Conservation (phyloP, 1,139 yeast genomes). For the Blastobotrys serpentis region DNA sequence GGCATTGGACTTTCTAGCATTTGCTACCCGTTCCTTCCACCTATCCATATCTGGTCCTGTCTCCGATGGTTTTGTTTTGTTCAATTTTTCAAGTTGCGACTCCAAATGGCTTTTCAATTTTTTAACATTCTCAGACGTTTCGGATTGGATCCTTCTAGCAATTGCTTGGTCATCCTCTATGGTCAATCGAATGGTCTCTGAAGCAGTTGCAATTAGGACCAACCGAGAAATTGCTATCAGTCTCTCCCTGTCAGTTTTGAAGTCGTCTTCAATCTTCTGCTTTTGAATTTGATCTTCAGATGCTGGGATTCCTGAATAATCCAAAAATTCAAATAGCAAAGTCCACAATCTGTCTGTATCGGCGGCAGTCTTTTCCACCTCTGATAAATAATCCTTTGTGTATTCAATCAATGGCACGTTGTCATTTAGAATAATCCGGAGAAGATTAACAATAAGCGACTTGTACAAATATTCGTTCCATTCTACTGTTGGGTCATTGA, state of each 20-base stretch:
- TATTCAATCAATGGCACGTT: constrained; percentile 30
- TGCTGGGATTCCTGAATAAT: constrained; percentile 18
- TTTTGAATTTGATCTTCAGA: constrained; percentile 19
- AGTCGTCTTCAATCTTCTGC: constrained; percentile 11
- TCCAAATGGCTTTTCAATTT: constrained; percentile 29
- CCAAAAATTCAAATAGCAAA: constrained; percentile 29
- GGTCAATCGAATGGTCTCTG: constrained; percentile 38
- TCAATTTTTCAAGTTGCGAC: constrained; percentile 31
- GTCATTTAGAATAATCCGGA: constrained; percentile 37
- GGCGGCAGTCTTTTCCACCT: constrained; percentile 35
- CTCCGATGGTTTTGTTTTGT: constrained; percentile 25
- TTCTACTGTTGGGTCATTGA: constrained; percentile 39
- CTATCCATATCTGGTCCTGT: constrained; percentile 18
- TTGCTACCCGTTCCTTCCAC: constrained; percentile 29
- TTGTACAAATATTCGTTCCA: constrained; percentile 42
- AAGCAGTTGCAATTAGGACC: constrained; percentile 32
- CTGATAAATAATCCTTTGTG: constrained; percentile 28
- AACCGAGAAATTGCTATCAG: constrained; percentile 30
- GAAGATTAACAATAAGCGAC: constrained; percentile 35
- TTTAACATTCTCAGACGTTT: constrained; percentile 31
- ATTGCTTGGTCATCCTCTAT: constrained; percentile 36
- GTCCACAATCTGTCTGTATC: constrained; percentile 36
- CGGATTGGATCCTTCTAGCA: constrained; percentile 28
- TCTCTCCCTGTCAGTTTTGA: constrained; percentile 19
- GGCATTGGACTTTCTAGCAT: constrained; percentile 28